Evolutionary conservation across 352 stramenopile genomes (phyloP), one percentile per base, ranked within the genome.

Genomic region (Blastocystis sp.): DNA sequence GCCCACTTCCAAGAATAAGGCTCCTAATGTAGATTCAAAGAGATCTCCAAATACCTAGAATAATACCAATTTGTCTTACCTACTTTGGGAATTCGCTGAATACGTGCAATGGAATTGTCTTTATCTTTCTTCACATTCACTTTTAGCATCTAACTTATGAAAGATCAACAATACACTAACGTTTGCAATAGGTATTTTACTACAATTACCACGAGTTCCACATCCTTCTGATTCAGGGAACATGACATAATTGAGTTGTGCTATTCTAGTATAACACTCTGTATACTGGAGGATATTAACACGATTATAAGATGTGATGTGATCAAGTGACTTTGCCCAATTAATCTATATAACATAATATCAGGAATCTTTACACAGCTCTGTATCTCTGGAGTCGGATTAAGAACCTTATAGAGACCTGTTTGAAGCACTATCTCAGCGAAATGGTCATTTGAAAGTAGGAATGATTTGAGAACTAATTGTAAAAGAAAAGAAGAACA

Each of bases 21-120:
- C 37, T 17, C 19, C 70, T 24, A 62, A 27, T 42, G 70, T 81
- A 19, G 70, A 60, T 54, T 81, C 70, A 27, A 81, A 62, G 6
- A 81, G 22, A 37, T 81, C 24, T 19, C 70, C 44, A 1, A 81
- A 33, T 42, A 37, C 24, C 60, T 70, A 1, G 27, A 53, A 48
- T 33, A 2, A 22, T 40, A 0, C 1, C 6, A 40, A 5, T 6
- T 40, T 48, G 24, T 5, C 15, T n/a, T 7, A 40, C 33, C 6
- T 44, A 81, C 27, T 40, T 81, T 81, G 1, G 70, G 70, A 17
- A 27, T 64, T 19, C 24, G n/a, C 24, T 35, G 13, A 33, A 81
- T 64, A 24, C 11, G 9, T 5, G 15, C n/a, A 64, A 81, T 64
- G 24, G 17, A 35, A 48, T 30, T 22, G 19, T 33, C 44, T 40